Conservation (phyloP, 202 grass and related monocot genomes). For the Carex sylvatica region DNA sequence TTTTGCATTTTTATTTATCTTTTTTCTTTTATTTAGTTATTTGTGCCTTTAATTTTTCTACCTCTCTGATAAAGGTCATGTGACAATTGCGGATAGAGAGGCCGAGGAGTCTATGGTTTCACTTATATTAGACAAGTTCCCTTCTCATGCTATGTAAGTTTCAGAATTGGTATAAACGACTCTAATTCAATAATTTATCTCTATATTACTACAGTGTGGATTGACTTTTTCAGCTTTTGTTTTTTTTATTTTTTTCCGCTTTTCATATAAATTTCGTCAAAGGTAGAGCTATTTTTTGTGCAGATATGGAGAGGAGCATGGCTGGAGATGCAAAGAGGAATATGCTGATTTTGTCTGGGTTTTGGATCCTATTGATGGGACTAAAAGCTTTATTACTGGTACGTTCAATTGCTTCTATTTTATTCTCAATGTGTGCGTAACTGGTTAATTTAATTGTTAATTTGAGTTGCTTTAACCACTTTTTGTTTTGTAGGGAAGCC, state of each 20-base stretch:
- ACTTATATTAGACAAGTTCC: conserved; percentile 65
- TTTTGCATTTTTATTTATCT: neutral
- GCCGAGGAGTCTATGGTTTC: conserved; percentile 83
- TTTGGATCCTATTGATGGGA: conserved; percentile 91
- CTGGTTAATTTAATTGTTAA: neutral
- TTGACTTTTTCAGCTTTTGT: no score
- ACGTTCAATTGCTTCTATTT: conserved; percentile 10
- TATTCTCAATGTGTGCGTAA: neutral
- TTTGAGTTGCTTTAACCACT: conserved; percentile 9
- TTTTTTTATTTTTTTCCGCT: neutral
- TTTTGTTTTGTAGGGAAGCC: conserved; percentile 62
- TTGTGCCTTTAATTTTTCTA: neutral
- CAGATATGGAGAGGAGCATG: conserved; percentile 90
- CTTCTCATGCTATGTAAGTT: conserved; percentile 67
- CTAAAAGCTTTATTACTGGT: conserved; percentile 95
- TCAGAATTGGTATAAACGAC: neutral
- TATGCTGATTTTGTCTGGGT: conserved; percentile 89
- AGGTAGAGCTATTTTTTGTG: neutral
- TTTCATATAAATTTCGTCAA: neutral
- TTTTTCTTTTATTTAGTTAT: neutral
- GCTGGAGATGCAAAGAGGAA: conserved; percentile 61
- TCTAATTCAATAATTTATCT: neutral
- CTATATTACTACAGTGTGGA: neutral
- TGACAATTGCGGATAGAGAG: conserved; percentile 74
- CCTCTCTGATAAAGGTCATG: conserved; percentile 6